Conservation (phyloP, 768 basidiomycete species). For the Tephrocybe rancida region DNA sequence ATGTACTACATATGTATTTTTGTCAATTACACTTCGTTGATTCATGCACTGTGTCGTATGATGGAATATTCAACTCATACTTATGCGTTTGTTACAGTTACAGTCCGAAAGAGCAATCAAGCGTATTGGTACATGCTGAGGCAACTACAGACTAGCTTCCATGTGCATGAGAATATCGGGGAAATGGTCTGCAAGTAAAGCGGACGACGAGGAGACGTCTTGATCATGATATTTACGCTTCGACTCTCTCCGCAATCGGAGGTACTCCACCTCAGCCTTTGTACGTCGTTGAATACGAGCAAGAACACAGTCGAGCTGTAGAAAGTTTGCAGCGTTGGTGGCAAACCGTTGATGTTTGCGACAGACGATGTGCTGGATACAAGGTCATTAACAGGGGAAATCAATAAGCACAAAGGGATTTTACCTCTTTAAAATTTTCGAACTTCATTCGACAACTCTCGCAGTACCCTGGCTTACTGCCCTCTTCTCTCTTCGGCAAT, state of each 20-base stretch:
- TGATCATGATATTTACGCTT: conserved; percentile 2
- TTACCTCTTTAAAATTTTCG: conserved; percentile 80
- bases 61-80: no score
- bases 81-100: not conserved
- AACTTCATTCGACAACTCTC: conserved; percentile 95
- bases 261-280: conserved; percentile 29
- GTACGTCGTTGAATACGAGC: conserved; percentile 55
- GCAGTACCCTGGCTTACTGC: conserved; percentile 93
- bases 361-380: conserved; percentile 72
- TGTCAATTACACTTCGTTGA: not conserved
- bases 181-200: not conserved
- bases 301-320: conserved; percentile 76
- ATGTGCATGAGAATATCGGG: conserved; percentile 1
- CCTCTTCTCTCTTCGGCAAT: conserved; percentile 80
- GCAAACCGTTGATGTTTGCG: conserved; percentile 86
- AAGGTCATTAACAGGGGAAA: conserved; percentile 1
- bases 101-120: not conserved
- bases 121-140: not conserved
- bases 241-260: conserved; percentile 24
- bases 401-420: conserved; percentile 35
- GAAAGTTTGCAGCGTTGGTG: conserved; percentile 72
- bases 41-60: no score
- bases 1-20: no score
- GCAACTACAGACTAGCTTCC: not conserved
- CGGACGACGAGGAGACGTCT: not conserved